Evolutionary conservation across 345 rosid species (phyloP).

Genomic region (Corchorus olitorius): DNA sequence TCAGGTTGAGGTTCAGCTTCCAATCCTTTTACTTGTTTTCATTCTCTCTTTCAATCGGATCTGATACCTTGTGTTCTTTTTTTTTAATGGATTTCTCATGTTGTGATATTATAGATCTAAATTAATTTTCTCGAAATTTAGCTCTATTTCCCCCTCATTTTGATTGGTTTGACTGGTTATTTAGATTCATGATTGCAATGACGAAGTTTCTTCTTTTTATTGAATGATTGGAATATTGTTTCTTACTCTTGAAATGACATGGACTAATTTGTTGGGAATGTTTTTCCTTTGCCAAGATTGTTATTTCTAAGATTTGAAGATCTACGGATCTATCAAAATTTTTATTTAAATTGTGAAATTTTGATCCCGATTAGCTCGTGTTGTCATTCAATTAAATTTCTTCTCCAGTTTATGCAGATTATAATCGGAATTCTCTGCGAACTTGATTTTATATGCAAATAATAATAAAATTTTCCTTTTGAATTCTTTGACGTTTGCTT

Average conservation of each 20-base stretch:
- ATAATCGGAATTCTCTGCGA: background rate
- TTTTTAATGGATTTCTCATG: background rate
- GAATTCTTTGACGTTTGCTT: background rate
- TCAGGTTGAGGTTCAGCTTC: slow-evolving; percentile 23
- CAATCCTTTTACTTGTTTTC: slow-evolving; percentile 10
- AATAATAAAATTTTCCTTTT: background rate
- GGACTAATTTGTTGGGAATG: background rate
- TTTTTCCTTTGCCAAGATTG: background rate
- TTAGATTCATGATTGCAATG: background rate
- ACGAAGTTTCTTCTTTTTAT: background rate
- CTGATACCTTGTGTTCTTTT: slow-evolving; percentile 1
- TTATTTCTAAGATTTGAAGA: background rate
- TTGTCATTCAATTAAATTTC: background rate
- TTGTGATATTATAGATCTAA: slow-evolving; percentile 20
- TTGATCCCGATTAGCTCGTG: background rate
- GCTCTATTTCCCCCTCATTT: slow-evolving; percentile 13
- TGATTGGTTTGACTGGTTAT: slow-evolving; percentile 3
- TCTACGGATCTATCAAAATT: background rate
- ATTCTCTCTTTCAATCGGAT: slow-evolving; percentile 16
- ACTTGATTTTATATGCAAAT: background rate
- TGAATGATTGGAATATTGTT: slow-evolving; percentile 3
- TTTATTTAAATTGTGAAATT: background rate
- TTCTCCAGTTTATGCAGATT: background rate
- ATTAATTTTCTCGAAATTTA: background rate
- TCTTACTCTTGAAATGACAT: background rate